phyloP scores from a whole-genome alignment of 345 rosid species.

The Cardamine resedifolia region DNA sequence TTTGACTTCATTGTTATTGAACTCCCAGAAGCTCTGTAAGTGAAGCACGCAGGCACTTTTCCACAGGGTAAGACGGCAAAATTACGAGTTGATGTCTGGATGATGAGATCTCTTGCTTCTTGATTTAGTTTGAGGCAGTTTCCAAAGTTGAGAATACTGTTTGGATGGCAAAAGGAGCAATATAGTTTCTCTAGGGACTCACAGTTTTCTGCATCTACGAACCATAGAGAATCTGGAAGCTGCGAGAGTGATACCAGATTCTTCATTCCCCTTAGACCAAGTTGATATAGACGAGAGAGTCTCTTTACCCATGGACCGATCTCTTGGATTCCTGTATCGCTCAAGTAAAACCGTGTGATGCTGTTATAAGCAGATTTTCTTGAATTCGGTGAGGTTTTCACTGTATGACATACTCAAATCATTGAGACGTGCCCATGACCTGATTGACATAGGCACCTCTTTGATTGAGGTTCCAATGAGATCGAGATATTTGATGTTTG shows the following conservation, averaged over 20 bases:
- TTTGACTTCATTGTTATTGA: neutral
- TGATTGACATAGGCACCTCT: neutral
- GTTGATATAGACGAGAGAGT: neutral
- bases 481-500: neutral
- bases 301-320: neutral
- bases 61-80: neutral
- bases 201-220: neutral
- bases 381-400: neutral
- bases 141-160: neutral
- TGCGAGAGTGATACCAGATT: neutral
- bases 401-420: neutral
- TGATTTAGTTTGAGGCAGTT: neutral
- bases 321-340: neutral
- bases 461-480: neutral
- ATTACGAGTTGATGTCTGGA: neutral
- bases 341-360: neutral
- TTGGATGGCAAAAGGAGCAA: neutral
- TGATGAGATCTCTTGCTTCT: neutral
- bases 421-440: neutral
- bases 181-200: neutral
- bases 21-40: neutral
- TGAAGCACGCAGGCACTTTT: neutral
- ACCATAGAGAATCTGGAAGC: neutral
- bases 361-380: neutral
- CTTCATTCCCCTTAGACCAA: neutral